Base-by-base conservation (phyloP, 805 yeast genomes). In the Tetrapisispora taiwanensis region DNA sequence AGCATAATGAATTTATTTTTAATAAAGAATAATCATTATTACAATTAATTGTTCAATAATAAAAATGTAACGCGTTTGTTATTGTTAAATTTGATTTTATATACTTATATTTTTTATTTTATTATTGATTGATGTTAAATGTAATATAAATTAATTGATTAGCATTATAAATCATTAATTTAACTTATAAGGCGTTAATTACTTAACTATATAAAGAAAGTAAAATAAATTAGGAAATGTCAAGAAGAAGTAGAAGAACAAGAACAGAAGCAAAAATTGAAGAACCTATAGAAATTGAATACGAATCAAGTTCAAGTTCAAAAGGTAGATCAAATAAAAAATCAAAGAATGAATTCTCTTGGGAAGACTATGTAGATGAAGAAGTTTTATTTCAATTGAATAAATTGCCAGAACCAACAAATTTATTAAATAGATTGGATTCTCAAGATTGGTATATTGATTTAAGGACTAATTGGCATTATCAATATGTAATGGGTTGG, bases 401-500 rank as follows among this genome's bases (percentile, higher is more conserved):
- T 27, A 57, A 56, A 44, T 18, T 48, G 12, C 45, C 43, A 9
- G 42, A 36, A 20, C 46, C 48, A 17, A 36, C 36, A 22, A 18
- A 17, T 31, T 31, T 42, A 27, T 24, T 42, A 17, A 19, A 17
- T 7, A 17, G 31, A 19, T 27, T 42, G 14, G 7, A 4, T 36
- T 15, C 41, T 9, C 19, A 13, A 17, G 37, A 31, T 7, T 42
- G 45, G 45, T 42, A 36, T 19, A 9, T 7, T 18, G 36, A 36
- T 22, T 14, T 42, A 31, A 31, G 13, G 6, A n/a, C n/a, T 7
- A 46, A 50, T 8, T 62, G 66, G 66, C 46, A 50, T 18, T 63
- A 59, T 41, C 67, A 63, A 41, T 61, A 55, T 36, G 57, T 58
- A 20, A 49, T 63, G 10, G 51, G 58, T 15, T 63, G 66, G 62